A percentile compares a stretch with the other conserved stretches of the same genome.
Conservation (phyloP, 805 yeast genomes). For the Cyberlindnera mrakii region DNA sequence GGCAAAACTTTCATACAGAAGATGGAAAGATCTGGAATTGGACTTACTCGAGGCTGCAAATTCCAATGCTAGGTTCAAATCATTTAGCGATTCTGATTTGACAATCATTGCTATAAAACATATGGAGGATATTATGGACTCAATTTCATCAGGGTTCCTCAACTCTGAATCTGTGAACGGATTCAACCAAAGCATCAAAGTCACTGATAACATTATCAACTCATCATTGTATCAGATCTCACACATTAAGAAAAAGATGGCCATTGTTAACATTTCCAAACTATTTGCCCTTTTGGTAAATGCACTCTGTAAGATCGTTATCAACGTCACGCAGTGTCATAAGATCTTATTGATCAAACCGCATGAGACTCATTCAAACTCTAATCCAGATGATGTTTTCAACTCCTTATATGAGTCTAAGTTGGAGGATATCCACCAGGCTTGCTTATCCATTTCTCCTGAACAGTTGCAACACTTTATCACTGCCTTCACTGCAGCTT, state of each 20-base stretch:
- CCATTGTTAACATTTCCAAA: conserved; percentile 30
- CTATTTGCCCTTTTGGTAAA: conserved; percentile 29
- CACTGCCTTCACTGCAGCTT: conserved; percentile 24
- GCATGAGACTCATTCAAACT: conserved; percentile 23
- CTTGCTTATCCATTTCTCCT: conserved; percentile 12
- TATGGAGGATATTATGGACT: conserved; percentile 32
- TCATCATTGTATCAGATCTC: conserved; percentile 19
- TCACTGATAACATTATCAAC: conserved; percentile 16
- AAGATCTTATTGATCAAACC: conserved; percentile 33
- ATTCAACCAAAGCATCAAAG: conserved; percentile 21
- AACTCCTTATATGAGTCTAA: conserved; percentile 21
- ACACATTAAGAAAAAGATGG: conserved; percentile 21
- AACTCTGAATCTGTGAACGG: conserved; percentile 19
- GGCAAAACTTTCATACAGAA: conserved; percentile 8
- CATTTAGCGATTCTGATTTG: conserved; percentile 24
- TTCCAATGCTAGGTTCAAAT: conserved; percentile 3
- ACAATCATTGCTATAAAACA: conserved; percentile 24
- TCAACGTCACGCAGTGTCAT: conserved; percentile 27
- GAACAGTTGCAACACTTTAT: conserved; percentile 29
- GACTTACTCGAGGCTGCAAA: conserved; percentile 9
- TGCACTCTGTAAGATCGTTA: conserved; percentile 23
- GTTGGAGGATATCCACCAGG: conserved; percentile 14
- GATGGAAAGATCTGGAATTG: conserved; percentile 15
- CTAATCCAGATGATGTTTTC: conserved; percentile 23
- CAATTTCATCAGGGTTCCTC: conserved; percentile 22